Percentiles rank a stretch among this genome's conserved stretches.
These are phyloP conservation scores for Osmanthus fragrans DNA, from an alignment of 257 asterid genomes.

Conservation along the genomic window DNA sequence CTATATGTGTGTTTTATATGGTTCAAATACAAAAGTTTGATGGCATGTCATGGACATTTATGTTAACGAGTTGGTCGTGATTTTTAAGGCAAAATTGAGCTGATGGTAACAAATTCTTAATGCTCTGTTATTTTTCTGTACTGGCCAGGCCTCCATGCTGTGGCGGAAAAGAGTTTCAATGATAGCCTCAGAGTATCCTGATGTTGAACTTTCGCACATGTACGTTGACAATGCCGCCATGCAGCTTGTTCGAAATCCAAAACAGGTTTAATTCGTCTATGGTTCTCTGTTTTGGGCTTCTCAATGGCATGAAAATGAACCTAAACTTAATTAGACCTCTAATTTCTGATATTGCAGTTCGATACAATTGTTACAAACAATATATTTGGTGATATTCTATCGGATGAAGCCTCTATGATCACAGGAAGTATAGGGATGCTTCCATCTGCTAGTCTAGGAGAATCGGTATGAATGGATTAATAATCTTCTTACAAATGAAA, in stretches of 20 bases:
- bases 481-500: slow-evolving; percentile 1
- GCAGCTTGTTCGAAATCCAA: slow-evolving; percentile 98
- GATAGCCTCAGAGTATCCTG: slow-evolving; percentile 82
- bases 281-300: slow-evolving; percentile 11
- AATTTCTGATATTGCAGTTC: slow-evolving; percentile 59
- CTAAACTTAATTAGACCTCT: slow-evolving; percentile 11
- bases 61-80: slow-evolving; percentile 1
- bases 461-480: slow-evolving; percentile 51
- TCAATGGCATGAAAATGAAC: slow-evolving; percentile 2
- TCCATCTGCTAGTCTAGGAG: slow-evolving; percentile 96
- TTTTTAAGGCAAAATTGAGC: not conserved
- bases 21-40: slow-evolving; percentile 6
- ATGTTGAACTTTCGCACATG: slow-evolving; percentile 97
- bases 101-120: slow-evolving; percentile 5
- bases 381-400: slow-evolving; percentile 93
- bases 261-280: slow-evolving; percentile 55
- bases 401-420: slow-evolving; percentile 99
- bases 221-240: slow-evolving; percentile 98
- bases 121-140: slow-evolving; percentile 23
- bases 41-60: not conserved
- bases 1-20: not conserved
- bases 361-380: slow-evolving; percentile 96
- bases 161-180: slow-evolving; percentile 81
- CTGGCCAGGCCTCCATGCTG: slow-evolving; percentile 85
- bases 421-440: slow-evolving; percentile 99